These are phyloP conservation scores for Umbilicus rupestris DNA, from an alignment of 164 flowering plant genomes.

Conservation along the genomic window DNA sequence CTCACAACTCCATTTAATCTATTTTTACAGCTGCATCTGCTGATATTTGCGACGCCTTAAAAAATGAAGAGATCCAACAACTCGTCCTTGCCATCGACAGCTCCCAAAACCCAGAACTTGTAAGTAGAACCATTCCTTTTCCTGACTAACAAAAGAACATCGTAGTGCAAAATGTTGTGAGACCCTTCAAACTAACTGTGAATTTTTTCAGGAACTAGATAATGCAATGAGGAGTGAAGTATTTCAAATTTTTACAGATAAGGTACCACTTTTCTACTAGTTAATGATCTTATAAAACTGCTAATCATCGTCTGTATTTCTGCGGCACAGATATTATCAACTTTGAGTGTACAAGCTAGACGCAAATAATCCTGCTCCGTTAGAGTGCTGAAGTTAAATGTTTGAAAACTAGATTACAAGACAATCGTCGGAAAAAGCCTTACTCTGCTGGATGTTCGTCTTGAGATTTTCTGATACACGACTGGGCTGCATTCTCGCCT, in stretches of 20 bases:
- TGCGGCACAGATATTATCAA: neutral
- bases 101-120: conserved; percentile 45
- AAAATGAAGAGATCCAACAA: conserved; percentile 53
- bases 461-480: too few relatives aligned
- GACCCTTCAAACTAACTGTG: neutral
- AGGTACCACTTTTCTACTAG: neutral
- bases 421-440: neutral
- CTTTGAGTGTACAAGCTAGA: neutral
- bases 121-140: conserved; percentile 17
- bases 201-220: neutral
- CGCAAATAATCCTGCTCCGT: neutral
- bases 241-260: neutral
- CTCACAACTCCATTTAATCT: too few relatives aligned
- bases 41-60: conserved; percentile 56
- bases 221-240: neutral
- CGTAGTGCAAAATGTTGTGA: neutral
- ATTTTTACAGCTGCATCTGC: conserved; percentile 42
- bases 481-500: too few relatives aligned
- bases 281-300: neutral
- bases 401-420: too few relatives aligned
- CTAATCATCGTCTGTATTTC: neutral
- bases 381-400: too few relatives aligned
- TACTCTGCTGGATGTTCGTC: neutral
- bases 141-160: neutral
- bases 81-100: conserved; percentile 44